A percentile compares a stretch with the other conserved stretches of the same genome.
Conservation (phyloP, 1,139 yeast genomes). For the Yarrowia galli region DNA sequence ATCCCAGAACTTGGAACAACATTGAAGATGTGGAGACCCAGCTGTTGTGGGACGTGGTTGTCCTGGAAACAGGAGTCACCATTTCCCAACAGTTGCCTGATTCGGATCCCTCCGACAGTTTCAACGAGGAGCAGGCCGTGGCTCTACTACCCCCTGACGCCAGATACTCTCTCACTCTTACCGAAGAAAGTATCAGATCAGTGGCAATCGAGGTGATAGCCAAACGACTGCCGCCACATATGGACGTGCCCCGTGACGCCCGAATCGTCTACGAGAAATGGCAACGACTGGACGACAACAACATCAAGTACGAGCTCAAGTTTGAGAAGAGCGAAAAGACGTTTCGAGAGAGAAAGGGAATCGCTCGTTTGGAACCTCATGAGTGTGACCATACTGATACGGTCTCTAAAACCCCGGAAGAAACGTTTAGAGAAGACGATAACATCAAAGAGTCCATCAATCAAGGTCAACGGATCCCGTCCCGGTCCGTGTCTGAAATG, state of each 20-base stretch:
- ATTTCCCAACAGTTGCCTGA: conserved; percentile 47
- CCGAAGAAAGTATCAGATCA: conserved; percentile 44
- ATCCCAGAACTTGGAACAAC: conserved; percentile 47
- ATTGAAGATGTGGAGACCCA: conserved; percentile 45
- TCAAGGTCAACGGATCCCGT: background rate
- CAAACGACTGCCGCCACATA: conserved; percentile 39
- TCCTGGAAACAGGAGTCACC: conserved; percentile 49
- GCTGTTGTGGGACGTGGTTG: conserved; percentile 51
- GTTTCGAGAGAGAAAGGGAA: conserved; percentile 44
- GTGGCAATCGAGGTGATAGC: conserved; percentile 44
- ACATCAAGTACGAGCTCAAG: conserved; percentile 42
- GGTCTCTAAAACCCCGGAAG: background rate
- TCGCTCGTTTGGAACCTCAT: conserved; percentile 38
- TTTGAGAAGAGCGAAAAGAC: conserved; percentile 44
- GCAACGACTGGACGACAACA: conserved; percentile 40
- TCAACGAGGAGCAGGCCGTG: conserved; percentile 46
- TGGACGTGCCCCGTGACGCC: conserved; percentile 45
- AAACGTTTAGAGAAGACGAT: conserved; percentile 11
- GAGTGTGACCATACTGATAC: conserved; percentile 10
- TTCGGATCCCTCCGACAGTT: conserved; percentile 41
- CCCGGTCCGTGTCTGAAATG: conserved; percentile 3
- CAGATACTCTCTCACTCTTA: conserved; percentile 45
- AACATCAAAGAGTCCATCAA: conserved; percentile 29
- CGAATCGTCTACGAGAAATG: conserved; percentile 41
- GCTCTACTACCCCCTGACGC: conserved; percentile 46